A percentile compares a stretch with the other conserved stretches of the same genome.
Conservation (phyloP, 805 yeast genomes). For the Maudiozyma pseudohumilis region DNA sequence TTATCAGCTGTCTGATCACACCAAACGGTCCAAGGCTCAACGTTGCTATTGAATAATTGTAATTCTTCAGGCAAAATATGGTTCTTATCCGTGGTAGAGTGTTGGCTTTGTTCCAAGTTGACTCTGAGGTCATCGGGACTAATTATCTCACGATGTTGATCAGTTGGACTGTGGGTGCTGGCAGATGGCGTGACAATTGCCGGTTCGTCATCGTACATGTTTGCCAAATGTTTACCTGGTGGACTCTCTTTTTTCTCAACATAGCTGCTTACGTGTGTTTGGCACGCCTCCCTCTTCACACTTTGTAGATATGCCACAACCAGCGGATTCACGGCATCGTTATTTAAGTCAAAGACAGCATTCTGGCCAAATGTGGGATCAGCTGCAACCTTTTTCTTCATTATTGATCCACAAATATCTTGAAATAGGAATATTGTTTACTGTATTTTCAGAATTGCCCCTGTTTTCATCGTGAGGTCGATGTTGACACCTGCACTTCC, state of each 20-base stretch:
- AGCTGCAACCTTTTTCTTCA: too few species aligned
- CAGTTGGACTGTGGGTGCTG: too few species aligned
- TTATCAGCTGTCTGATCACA: slow-evolving; percentile 5
- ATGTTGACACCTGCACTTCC: too few species aligned
- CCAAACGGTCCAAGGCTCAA: slow-evolving; percentile 11
- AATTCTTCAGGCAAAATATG: slow-evolving; percentile 2
- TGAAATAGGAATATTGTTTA: too few species aligned
- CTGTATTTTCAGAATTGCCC: too few species aligned
- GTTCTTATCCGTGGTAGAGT: too few species aligned
- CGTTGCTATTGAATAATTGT: slow-evolving; percentile 3
- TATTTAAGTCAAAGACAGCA: slow-evolving; percentile 20
- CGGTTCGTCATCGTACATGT: slow-evolving; percentile 22
- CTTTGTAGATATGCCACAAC: slow-evolving; percentile 16
- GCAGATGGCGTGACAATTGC: neutral
- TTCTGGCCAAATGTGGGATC: slow-evolving; percentile 27
- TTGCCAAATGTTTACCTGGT: slow-evolving; percentile 9
- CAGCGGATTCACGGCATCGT: slow-evolving; percentile 19
- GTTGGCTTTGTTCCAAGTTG: too few species aligned
- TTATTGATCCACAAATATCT: too few species aligned
- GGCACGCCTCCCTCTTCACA: slow-evolving; percentile 25
- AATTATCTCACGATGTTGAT: too few species aligned
- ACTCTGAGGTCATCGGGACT: too few species aligned
- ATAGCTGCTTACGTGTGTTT: slow-evolving; percentile 10
- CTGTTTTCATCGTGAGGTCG: too few species aligned
- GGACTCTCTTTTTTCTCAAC: neutral